Conservation (phyloP, 2,329 filamentous ascomycete genomes). For the Didymella arachidicola region DNA sequence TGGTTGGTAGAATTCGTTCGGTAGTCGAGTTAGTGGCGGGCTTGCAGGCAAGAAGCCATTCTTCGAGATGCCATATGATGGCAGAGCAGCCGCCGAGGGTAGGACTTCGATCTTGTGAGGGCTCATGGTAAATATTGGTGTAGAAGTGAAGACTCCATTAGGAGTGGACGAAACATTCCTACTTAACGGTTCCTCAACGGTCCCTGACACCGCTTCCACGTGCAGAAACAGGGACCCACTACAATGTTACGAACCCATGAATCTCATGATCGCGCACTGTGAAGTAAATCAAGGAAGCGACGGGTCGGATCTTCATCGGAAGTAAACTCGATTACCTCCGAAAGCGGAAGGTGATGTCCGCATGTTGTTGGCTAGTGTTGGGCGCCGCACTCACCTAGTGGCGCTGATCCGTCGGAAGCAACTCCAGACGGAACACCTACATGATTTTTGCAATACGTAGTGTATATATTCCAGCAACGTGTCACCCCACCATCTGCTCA, state of each 20-base stretch:
- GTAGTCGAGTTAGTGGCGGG: slow-evolving; percentile 73
- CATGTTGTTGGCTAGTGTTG: too few species aligned
- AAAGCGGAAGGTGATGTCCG: slow-evolving; percentile 26
- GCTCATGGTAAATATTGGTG: slow-evolving; percentile 32
- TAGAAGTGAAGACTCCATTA: not conserved
- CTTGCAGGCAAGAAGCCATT: slow-evolving; percentile 83
- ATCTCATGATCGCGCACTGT: slow-evolving; percentile 20
- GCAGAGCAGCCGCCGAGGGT: slow-evolving; percentile 53
- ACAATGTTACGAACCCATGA: slow-evolving; percentile 7
- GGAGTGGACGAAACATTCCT: slow-evolving; percentile 13
- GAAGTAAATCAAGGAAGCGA: not conserved
- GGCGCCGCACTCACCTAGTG: slow-evolving; percentile 3
- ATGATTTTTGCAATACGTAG: slow-evolving; percentile 24
- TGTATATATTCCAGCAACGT: slow-evolving; percentile 23
- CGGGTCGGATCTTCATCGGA: not conserved
- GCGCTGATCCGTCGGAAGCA: slow-evolving; percentile 14
- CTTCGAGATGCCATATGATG: slow-evolving; percentile 79
- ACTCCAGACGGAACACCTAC: slow-evolving; percentile 13
- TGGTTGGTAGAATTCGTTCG: slow-evolving; percentile 84
- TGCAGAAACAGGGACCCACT: slow-evolving; percentile 16
- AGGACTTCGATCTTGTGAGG: slow-evolving; percentile 37
- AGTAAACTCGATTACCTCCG: slow-evolving; percentile 10
- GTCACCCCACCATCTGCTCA: slow-evolving; percentile 9
- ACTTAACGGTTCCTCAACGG: slow-evolving; percentile 18
- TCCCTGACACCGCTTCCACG: slow-evolving; percentile 33